These are phyloP conservation scores for Viola pubescens DNA, from an alignment of 441 rosid genomes.

Conservation along the genomic window DNA sequence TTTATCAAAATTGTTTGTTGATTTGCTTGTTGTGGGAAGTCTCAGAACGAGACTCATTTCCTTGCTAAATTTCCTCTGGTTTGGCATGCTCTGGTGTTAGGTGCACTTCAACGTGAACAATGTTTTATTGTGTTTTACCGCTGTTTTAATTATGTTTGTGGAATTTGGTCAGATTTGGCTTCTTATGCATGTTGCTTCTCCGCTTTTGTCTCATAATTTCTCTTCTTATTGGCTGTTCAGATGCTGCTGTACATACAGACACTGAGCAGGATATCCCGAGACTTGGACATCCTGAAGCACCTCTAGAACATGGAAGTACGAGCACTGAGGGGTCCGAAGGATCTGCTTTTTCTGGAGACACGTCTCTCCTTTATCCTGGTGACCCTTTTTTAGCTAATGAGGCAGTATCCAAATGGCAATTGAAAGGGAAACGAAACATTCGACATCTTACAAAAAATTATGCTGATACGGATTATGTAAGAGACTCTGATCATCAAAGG, in stretches of 20 bases:
- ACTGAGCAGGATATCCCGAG: constrained; percentile 22
- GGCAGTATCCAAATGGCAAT: constrained; percentile 84
- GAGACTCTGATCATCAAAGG: constrained; percentile 26
- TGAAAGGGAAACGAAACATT: constrained; percentile 77
- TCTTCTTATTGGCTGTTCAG: constrained; percentile 25
- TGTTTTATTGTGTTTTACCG: no score
- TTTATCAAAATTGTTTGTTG: no score
- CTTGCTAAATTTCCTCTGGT: background rate
- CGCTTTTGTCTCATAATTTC: constrained; percentile 12
- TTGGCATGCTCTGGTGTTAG: no score
- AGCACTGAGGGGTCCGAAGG: constrained; percentile 69
- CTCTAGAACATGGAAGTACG: constrained; percentile 50
- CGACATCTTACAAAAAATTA: constrained; percentile 57
- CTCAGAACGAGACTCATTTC: background rate
- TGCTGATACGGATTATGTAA: constrained; percentile 28
- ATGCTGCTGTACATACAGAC: constrained; percentile 37
- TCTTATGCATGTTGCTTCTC: background rate
- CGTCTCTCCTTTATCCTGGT: constrained; percentile 39
- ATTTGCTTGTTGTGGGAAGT: no score
- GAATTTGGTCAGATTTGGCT: no score
- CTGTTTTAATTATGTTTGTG: no score
- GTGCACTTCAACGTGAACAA: no score
- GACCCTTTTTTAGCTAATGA: constrained; percentile 42
- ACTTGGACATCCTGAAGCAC: constrained; percentile 32
- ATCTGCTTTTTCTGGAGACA: constrained; percentile 58